phyloP scores from a whole-genome alignment of 345 rosid genomes.

The Aquilaria yunnanensis region DNA sequence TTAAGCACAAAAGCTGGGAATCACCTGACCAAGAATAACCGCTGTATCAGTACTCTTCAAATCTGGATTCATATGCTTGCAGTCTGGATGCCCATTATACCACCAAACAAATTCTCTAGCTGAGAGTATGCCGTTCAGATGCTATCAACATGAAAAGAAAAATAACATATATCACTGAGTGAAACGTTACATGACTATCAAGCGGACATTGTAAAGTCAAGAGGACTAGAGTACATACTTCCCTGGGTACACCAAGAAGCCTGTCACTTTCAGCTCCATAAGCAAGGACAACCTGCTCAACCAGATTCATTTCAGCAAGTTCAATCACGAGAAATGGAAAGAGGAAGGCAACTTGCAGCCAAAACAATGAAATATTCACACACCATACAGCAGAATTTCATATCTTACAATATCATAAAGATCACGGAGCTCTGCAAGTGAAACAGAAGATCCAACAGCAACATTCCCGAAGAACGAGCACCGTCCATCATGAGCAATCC shows the following conservation, averaged over 20 bases:
- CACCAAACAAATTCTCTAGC: slow-evolving; percentile 99
- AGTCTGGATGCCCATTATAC: slow-evolving; percentile 94
- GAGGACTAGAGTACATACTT: slow-evolving; percentile 37
- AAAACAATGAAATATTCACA: neutral
- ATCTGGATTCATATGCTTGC: slow-evolving; percentile 56
- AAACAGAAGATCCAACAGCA: slow-evolving; percentile 59
- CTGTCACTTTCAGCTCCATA: slow-evolving; percentile 97
- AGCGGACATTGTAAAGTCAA: neutral
- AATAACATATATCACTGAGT: neutral
- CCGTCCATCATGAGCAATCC: slow-evolving; percentile 54
- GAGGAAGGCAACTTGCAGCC: neutral
- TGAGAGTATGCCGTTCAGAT: slow-evolving; percentile 60
- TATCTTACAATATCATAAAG: slow-evolving; percentile 66
- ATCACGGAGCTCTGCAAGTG: slow-evolving; percentile 68
- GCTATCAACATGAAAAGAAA: slow-evolving; percentile 24
- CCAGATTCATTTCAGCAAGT: slow-evolving; percentile 4
- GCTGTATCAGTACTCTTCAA: slow-evolving; percentile 68
- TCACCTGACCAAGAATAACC: slow-evolving; percentile 81
- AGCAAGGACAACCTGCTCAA: slow-evolving; percentile 84
- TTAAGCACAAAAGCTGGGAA: slow-evolving; percentile 5
- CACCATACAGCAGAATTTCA: neutral
- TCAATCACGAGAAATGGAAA: neutral
- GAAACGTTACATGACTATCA: neutral
- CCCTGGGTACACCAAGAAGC: slow-evolving; percentile 72
- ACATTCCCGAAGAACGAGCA: slow-evolving; percentile 82